A percentile compares a stretch with the other conserved stretches of the same genome.
phyloP scores from a whole-genome alignment of 768 basidiomycete species.

The Hygrocybe punicea region DNA sequence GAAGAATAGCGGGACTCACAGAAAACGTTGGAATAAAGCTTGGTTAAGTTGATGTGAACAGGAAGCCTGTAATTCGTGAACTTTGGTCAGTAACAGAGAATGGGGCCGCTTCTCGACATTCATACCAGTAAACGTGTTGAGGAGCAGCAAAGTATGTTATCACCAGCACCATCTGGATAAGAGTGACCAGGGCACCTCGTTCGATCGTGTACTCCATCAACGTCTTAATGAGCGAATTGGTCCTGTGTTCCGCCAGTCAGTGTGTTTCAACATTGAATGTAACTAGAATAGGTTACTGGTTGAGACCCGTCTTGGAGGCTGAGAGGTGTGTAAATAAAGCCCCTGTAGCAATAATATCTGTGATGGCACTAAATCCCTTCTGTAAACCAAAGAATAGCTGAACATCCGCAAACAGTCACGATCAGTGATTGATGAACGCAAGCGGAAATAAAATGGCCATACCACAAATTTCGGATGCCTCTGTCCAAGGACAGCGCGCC shows the following conservation, averaged over 20 bases:
- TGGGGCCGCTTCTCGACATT: not conserved
- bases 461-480: slow-evolving; percentile 26
- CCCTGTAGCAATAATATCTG: slow-evolving; percentile 44
- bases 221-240: slow-evolving; percentile 38
- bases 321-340: slow-evolving; percentile 43
- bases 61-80: slow-evolving; percentile 44
- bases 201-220: slow-evolving; percentile 42
- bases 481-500: slow-evolving; percentile 1
- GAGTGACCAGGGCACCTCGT: slow-evolving; percentile 44
- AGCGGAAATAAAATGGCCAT: slow-evolving; percentile 5
- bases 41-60: slow-evolving; percentile 48
- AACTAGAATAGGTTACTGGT: slow-evolving; percentile 25
- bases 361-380: slow-evolving; percentile 43
- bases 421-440: not conserved
- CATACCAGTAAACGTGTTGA: slow-evolving; percentile 38
- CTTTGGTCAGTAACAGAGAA: not conserved
- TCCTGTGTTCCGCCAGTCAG: slow-evolving; percentile 25
- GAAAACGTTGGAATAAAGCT: slow-evolving; percentile 49
- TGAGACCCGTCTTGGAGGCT: slow-evolving; percentile 38
- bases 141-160: slow-evolving; percentile 42
- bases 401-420: not conserved
- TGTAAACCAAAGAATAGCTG: slow-evolving; percentile 45
- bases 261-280: not conserved
- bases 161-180: slow-evolving; percentile 41
- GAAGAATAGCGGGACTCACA: slow-evolving; percentile 38